Base-by-base conservation (phyloP, 176 grass and related monocot species). In the Triticum aestivum region DNA sequence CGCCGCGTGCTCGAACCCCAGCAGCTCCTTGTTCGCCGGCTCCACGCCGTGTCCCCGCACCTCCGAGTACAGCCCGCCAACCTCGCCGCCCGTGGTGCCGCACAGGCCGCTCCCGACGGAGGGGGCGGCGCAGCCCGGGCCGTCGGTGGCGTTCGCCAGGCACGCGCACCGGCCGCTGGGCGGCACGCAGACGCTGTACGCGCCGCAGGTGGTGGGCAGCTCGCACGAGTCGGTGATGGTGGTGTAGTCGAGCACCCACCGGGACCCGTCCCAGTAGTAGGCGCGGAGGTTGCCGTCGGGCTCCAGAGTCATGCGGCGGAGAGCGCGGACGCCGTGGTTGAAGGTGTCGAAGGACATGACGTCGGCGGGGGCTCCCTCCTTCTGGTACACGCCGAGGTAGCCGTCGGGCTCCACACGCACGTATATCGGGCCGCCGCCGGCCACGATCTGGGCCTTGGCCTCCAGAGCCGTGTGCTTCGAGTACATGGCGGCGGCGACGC, bases 321-420 rank as follows among this genome's bases (percentile, higher is more conserved):
- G 70, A 11, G 80, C 88, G 33, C 34, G 11, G 49, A 92, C 71
- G 37, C 72, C 82, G 8, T 82, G 83, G 88, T 89, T 96, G 92
- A 96, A 98, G 66, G 93, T 96, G 82, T 98, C 86, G 82, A 96
- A 98, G 4, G 93, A 45, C 41, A 91, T 73, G 41, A 98, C 87
- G 58, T 98, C 97, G 5, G 82, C 90, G 8, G 90, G 97, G 0
- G 79, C 32, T 0, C 82, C 90, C 37, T 92, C 90, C 76, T 84
- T 80, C 86, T 96, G 93, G 88, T 98, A 98, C 92, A 96, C 92
- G 65, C 87, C 97, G 30, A 98, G 82, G 89, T 91, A 98, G 6
- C 97, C 97, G 24, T 88, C 85, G 35, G 93, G 72, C 52, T 91
- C 85, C 61, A 98, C 88, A 15, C 92, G 94, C 47, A 72, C 90